phyloP scores from a whole-genome alignment of 2,329 filamentous ascomycete species.

The Leptosphaerulina australis region DNA sequence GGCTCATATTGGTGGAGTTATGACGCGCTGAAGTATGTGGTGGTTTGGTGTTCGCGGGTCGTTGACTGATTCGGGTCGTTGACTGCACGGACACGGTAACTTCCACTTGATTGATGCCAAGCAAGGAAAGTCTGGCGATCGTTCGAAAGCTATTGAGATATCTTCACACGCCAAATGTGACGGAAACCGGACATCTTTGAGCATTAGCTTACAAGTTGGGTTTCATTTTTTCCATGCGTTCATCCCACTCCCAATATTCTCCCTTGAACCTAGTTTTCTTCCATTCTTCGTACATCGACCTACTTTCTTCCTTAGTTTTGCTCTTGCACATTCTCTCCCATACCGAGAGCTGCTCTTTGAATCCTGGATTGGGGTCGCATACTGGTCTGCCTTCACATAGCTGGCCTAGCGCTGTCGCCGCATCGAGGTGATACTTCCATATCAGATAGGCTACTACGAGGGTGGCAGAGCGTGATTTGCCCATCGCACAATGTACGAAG shows the following conservation, averaged over 20 bases:
- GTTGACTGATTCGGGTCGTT: no score
- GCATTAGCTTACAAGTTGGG: conserved; percentile 13
- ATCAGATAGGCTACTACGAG: conserved; percentile 44
- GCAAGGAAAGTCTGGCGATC: no score
- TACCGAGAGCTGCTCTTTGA: conserved; percentile 43
- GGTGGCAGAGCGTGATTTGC: conserved; percentile 42
- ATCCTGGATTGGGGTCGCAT: conserved; percentile 44
- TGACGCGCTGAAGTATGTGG: no score
- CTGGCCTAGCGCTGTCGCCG: conserved; percentile 31
- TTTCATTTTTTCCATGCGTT: conserved; percentile 18
- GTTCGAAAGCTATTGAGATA: no score
- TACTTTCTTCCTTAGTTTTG: conserved; percentile 22
- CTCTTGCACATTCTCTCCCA: conserved; percentile 39
- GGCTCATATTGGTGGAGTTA: no score
- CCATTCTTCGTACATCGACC: conserved; percentile 44
- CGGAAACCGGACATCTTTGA: neutral
- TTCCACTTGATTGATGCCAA: no score
- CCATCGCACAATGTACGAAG: conserved; percentile 47
- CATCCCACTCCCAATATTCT: conserved; percentile 49
- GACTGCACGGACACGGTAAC: no score
- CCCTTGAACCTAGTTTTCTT: conserved; percentile 41
- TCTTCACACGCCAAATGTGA: neutral
- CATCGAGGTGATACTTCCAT: conserved; percentile 31
- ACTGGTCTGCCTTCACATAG: conserved; percentile 43
- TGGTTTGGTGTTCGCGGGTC: no score